These are phyloP conservation scores for Astrephomene gubernaculifera DNA, from an alignment of 139 green algal genomes.

Conservation along the genomic window DNA sequence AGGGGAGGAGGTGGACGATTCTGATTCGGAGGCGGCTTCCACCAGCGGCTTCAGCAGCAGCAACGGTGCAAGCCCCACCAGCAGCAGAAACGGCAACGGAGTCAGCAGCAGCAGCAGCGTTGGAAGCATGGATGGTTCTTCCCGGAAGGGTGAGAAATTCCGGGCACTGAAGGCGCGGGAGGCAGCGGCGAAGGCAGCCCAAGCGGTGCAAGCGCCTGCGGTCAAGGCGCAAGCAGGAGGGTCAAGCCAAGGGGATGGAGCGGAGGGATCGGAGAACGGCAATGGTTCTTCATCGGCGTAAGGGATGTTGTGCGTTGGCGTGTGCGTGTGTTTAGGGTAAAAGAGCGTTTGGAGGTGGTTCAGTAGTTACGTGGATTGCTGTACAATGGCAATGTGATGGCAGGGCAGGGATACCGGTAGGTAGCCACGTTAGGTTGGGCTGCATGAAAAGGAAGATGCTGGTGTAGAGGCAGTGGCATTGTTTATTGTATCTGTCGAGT, in stretches of 20 bases:
- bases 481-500: too few species aligned
- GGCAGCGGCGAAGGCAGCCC: conserved; percentile 74
- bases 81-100: too few species aligned
- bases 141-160: conserved; percentile 80
- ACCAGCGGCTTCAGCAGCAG: too few species aligned
- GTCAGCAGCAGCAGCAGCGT: not conserved
- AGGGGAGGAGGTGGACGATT: conserved; percentile 42
- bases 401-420: too few species aligned
- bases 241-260: not conserved
- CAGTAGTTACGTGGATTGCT: conserved; percentile 7
- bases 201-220: not conserved
- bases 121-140: not conserved
- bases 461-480: too few species aligned
- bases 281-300: not conserved
- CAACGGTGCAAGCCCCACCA: too few species aligned
- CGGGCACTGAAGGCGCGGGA: conserved; percentile 80
- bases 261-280: not conserved
- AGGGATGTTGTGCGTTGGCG: not conserved
- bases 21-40: conserved; percentile 16
- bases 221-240: not conserved
- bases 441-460: too few species aligned
- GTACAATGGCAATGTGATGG: too few species aligned
- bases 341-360: not conserved
- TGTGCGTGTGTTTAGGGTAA: not conserved
- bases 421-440: too few species aligned